Percentiles rank a stretch among this genome's conserved stretches.
Conservation (phyloP, 2,329 filamentous ascomycete genomes). For the Stemphylium beticola region DNA sequence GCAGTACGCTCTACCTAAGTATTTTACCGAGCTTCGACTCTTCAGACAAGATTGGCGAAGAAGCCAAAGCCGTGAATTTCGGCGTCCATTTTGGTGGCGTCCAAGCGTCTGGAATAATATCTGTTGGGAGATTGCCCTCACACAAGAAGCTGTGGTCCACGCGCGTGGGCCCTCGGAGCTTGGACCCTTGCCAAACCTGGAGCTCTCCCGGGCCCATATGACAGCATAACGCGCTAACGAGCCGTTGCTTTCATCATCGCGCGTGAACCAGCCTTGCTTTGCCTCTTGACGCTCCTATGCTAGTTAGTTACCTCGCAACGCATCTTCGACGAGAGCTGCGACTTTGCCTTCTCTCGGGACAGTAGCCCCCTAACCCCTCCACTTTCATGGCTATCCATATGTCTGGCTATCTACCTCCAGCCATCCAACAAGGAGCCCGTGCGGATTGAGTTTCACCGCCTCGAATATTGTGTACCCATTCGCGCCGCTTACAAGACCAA, state of each 20-base stretch:
- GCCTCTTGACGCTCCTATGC: too few species aligned
- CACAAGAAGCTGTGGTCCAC: conserved; percentile 12
- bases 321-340: too few species aligned
- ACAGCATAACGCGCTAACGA: conserved; percentile 11
- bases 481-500: background rate
- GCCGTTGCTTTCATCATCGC: conserved; percentile 14
- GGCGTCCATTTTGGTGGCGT: background rate
- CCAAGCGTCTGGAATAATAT: conserved; percentile 11
- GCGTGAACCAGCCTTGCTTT: conserved; percentile 2
- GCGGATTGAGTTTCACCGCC: background rate
- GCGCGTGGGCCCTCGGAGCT: conserved; percentile 16
- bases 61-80: background rate
- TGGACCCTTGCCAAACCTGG: conserved; percentile 12
- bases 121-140: conserved; percentile 26
- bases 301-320: too few species aligned
- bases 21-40: background rate
- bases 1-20: conserved; percentile 21
- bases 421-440: background rate
- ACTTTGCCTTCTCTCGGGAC: too few species aligned
- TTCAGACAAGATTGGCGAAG: background rate
- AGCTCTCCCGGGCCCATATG: conserved; percentile 7
- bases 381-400: background rate
- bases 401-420: background rate
- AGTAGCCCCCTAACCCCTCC: background rate
- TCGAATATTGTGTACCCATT: background rate